Evolutionary conservation across 306 rosid species (phyloP), one percentile per base, ranked within the genome.

Genomic region (Cicer judaicum): DNA sequence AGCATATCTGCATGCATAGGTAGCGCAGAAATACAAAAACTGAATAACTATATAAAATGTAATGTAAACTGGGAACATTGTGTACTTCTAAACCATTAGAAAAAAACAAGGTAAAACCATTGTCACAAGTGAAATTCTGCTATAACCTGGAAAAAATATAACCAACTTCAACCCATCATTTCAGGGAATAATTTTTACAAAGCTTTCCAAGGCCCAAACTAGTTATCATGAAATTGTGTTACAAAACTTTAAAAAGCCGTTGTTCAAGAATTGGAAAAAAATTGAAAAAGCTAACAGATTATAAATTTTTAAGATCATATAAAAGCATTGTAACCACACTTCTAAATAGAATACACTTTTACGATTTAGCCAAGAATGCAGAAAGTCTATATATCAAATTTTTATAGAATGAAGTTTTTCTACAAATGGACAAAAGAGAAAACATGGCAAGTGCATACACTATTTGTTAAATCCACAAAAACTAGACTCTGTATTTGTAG

Each of bases 351-450:
- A 29, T 21, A 44, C 12, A 75, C 8, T 9, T 44, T 8, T 49
- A 11, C n/a, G 34, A 38, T 63, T 44, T 42, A 63, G 24, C 56
- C 52, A 47, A 68, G 80, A 13, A 34, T 39, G 7, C 3, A 21
- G 36, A 68, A 53, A 68, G 62, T 18, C n/a, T n/a, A n/a, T 64
- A 65, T 72, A 80, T 38, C 7, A 13, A 10, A n/a, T 39, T 47
- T 24, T 39, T 42, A 62, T 48, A 56, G 49, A 24, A 21, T 39
- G 12, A 5, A 43, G 13, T 18, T 60, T 56, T 34, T 52, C 68
- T 41, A 34, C 7, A 61, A 1, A 82, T 46, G 43, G 13, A 55
- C 7, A 42, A 36, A 60, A 53, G 6, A 56, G 29, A 50, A 44
- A 60, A 53, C 63, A 8, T 21, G 8, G 39, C 56, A 39, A 13